Percentiles rank a stretch among this genome's conserved stretches.
phyloP scores from a whole-genome alignment of 257 asterid genomes.

The Hygrophila difformis region DNA sequence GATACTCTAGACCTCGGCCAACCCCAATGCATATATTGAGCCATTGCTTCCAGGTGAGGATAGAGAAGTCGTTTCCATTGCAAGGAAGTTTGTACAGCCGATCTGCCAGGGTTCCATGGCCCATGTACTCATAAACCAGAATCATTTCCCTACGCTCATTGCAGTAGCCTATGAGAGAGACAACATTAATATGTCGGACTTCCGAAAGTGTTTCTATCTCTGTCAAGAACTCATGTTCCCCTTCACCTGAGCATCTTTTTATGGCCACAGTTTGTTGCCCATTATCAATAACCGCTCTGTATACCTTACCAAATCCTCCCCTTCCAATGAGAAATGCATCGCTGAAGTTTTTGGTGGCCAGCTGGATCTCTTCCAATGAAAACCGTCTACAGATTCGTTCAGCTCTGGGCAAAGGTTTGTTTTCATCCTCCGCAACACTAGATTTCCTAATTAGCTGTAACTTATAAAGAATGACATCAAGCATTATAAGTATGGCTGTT shows the following conservation, averaged over 20 bases:
- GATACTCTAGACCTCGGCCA: conserved; percentile 59
- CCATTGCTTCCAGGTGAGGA: conserved; percentile 47
- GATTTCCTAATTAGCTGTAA: conserved; percentile 21
- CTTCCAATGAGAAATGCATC: conserved; percentile 60
- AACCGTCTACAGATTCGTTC: conserved; percentile 42
- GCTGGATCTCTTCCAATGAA: conserved; percentile 45
- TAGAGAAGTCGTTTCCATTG: conserved; percentile 1
- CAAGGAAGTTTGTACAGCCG: conserved; percentile 33
- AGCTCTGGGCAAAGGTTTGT: conserved; percentile 30
- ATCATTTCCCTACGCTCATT: conserved; percentile 69
- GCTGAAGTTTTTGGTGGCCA: conserved; percentile 40
- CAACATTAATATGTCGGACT: conserved; percentile 67
- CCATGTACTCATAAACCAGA: conserved; percentile 82
- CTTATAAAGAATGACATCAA: conserved; percentile 27
- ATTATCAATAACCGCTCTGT: conserved; percentile 50
- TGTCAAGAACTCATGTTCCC: conserved; percentile 55
- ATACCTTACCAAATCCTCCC: conserved; percentile 86
- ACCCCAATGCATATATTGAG: conserved; percentile 57
- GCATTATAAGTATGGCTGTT: conserved; percentile 29
- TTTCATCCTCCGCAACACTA: conserved; percentile 16
- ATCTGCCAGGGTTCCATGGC: conserved; percentile 64
- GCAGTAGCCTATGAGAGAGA: conserved; percentile 75
- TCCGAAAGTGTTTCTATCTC: conserved; percentile 70
- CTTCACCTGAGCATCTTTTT: conserved; percentile 65
- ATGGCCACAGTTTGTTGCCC: conserved; percentile 36